Evolutionary conservation across 345 rosid species (phyloP), one percentile per base, ranked within the genome.

Genomic region (Streptanthus diversifolius): DNA sequence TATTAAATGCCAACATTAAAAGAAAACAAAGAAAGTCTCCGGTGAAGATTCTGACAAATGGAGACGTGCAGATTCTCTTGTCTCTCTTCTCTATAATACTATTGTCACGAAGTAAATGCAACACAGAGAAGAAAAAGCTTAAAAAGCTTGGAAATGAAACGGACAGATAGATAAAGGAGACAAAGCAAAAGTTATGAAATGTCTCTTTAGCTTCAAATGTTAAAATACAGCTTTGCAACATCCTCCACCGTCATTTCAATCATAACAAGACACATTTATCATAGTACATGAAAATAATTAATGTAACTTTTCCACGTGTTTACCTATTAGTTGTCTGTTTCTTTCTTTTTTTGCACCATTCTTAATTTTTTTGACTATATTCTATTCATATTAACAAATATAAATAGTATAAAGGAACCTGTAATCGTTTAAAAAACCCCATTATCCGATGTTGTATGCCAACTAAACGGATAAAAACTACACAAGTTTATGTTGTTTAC

Each of bases 101-200:
- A 37, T 66, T 74, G 67, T 11, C 66, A 65, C 17, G 59, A 44
- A 64, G 67, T 66, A 58, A 66, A 48, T 74, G 72, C 62, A 66
- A 66, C 15, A 57, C 35, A 57, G 14, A 56, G 47, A 35, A 13
- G 56, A 49, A 4, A 22, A 43, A 27, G 9, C 9, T 8, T 12
- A 29, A 51, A 37, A 53, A 27, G 53, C 52, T 62, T 51, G n/a
- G 32, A 27, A 37, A 49, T 25, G 56, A 65, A 47, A 18, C 6
- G 36, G 72, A 58, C 78, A 66, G 73, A 49, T 49, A 49, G 73
- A 49, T 51, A 39, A 74, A 75, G 39, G 69, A 67, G 68, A 67
- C 68, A 75, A 53, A 43, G 49, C 8, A 32, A 17, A 68, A 75
- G 57, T 63, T 51, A 43, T 61, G 63, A 68, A 61, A 75, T 51